phyloP scores from a whole-genome alignment of 139 green algal genomes.

The Edaphochlamys debaryana region DNA sequence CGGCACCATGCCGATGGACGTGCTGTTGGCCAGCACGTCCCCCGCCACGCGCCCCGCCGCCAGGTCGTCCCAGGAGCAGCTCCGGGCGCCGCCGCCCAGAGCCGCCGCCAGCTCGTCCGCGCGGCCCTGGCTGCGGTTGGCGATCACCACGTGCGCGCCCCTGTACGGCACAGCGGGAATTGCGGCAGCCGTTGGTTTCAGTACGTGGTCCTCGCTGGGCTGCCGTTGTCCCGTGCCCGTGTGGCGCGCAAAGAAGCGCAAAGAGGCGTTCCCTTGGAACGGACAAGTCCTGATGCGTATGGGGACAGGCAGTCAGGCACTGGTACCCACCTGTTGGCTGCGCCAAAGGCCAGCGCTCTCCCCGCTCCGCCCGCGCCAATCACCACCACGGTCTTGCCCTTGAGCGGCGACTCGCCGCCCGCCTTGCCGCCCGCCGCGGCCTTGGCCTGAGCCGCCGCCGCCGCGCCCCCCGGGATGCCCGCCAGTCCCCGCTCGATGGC shows the following conservation, averaged over 20 bases:
- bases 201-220: no score
- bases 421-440: conserved; percentile 88
- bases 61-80: conserved; percentile 28
- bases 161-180: no score
- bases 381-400: conserved; percentile 87
- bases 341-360: conserved; percentile 92
- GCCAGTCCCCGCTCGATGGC: conserved; percentile 87
- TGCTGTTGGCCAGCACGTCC: conserved; percentile 96
- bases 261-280: no score
- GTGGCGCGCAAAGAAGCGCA: no score
- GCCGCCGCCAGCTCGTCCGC: conserved; percentile 76
- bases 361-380: conserved; percentile 95
- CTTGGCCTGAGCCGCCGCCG: conserved; percentile 86
- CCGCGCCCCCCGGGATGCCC: conserved; percentile 23
- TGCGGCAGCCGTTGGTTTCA: no score
- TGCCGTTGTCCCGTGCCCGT: no score
- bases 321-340: conserved; percentile 62
- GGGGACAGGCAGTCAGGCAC: no score
- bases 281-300: no score
- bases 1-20: conserved; percentile 93
- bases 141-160: conserved; percentile 79
- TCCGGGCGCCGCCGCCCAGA: conserved; percentile 25
- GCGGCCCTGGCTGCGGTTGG: conserved; percentile 76
- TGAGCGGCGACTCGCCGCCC: conserved; percentile 72
- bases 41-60: conserved; percentile 55